Evolutionary conservation across 1,139 yeast species (phyloP).

Genomic region (Ogataea hybrid): DNA sequence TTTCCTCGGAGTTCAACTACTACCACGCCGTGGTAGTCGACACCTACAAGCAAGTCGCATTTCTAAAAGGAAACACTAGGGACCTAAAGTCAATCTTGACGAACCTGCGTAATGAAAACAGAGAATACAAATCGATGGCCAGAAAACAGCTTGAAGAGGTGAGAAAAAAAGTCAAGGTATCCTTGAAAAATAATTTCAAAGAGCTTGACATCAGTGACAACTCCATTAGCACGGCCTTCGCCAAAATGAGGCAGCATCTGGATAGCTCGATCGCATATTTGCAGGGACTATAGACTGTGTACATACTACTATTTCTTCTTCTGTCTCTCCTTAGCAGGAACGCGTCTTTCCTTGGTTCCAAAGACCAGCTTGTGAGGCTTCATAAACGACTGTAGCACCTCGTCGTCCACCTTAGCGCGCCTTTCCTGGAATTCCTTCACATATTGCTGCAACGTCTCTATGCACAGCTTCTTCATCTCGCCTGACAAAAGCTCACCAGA

Average conservation of each 20-base stretch:
- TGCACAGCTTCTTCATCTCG: slow-evolving; percentile 89
- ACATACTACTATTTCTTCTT: slow-evolving; percentile 22
- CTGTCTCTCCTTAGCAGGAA: slow-evolving; percentile 60
- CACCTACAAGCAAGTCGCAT: slow-evolving; percentile 20
- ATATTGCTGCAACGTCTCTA: slow-evolving; percentile 73
- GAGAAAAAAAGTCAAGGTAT: slow-evolving; percentile 9
- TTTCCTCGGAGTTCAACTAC: slow-evolving; percentile 23
- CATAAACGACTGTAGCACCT: slow-evolving; percentile 71
- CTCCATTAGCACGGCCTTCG: slow-evolving; percentile 15
- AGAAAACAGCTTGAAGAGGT: slow-evolving; percentile 9
- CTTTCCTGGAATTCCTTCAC: slow-evolving; percentile 79
- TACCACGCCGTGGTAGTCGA: slow-evolving; percentile 24
- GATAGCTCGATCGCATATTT: slow-evolving; percentile 16
- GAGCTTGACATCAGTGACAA: slow-evolving; percentile 19
- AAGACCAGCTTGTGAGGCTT: slow-evolving; percentile 77
- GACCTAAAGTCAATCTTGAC: slow-evolving; percentile 4
- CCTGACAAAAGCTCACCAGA: slow-evolving; percentile 86
- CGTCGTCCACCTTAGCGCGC: slow-evolving; percentile 66
- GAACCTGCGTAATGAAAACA: slow-evolving; percentile 14
- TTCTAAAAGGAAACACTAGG: slow-evolving; percentile 6
- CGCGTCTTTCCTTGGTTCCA: slow-evolving; percentile 70
- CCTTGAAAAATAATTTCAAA: slow-evolving; percentile 21
- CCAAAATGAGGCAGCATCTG: slow-evolving; percentile 17
- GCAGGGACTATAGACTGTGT: slow-evolving; percentile 8
- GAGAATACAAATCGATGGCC: slow-evolving; percentile 15